These are phyloP conservation scores for Camelina sativa DNA, from an alignment of 345 rosid genomes.

Conservation along the genomic window DNA sequence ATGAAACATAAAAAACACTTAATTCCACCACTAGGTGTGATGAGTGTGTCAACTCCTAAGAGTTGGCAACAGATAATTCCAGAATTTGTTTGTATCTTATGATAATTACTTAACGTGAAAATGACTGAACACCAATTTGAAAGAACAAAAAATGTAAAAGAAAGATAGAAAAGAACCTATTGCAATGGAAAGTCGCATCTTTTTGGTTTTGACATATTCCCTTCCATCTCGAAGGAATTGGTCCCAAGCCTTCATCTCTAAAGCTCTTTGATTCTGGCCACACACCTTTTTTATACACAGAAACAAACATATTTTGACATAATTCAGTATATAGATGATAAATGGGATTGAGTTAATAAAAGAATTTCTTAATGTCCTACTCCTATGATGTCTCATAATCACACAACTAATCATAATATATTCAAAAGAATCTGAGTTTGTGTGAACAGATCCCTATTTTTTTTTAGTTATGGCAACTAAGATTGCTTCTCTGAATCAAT, in stretches of 20 bases:
- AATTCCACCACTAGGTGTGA: neutral
- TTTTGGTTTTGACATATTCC: conserved; percentile 74
- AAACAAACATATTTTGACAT: neutral
- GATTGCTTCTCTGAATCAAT: conserved; percentile 5
- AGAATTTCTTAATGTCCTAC: neutral
- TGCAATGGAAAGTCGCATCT: conserved; percentile 65
- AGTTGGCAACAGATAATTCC: neutral
- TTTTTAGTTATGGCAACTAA: neutral
- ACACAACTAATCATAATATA: neutral
- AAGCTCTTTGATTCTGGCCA: conserved; percentile 98
- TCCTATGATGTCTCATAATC: conserved; percentile 2
- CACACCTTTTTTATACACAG: conserved; percentile 56
- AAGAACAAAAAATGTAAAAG: neutral
- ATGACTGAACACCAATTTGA: conserved; percentile 11
- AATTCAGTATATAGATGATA: neutral
- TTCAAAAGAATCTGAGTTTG: too few relatives aligned
- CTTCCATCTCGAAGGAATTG: conserved; percentile 83
- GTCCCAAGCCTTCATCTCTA: conserved; percentile 77
- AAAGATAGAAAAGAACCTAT: conserved; percentile 53
- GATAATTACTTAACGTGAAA: conserved; percentile 30
- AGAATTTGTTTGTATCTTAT: conserved; percentile 24
- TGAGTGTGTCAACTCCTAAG: conserved; percentile 4
- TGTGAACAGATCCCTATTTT: too few relatives aligned
- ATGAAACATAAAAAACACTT: neutral
- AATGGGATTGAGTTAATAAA: neutral